A percentile compares a stretch with the other conserved stretches of the same genome.
Conservation (phyloP, 352 stramenopile species). For the Phytophthora vignae region DNA sequence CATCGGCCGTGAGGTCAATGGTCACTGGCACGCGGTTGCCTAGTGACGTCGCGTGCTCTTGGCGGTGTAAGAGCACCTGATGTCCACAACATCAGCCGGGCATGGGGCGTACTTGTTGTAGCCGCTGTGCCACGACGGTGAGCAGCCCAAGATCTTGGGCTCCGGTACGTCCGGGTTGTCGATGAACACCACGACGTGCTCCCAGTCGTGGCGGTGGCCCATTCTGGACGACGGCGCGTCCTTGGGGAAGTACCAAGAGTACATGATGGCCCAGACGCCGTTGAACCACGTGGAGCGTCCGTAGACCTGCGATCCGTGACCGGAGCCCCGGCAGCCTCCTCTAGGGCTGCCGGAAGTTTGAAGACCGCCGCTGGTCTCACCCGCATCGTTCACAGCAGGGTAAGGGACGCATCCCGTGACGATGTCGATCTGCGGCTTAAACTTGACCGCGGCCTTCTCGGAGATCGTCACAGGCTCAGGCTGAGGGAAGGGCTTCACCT, state of each 20-base stretch:
- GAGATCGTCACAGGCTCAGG: constrained; percentile 10
- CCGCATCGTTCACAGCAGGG: constrained; percentile 15
- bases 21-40: too few species aligned
- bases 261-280: too few species aligned
- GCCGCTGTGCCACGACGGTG: constrained; percentile 25
- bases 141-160: not conserved
- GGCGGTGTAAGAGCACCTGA: too few species aligned
- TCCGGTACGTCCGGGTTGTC: not conserved
- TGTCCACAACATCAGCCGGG: too few species aligned
- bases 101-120: constrained; percentile 30
- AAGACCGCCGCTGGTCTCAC: constrained; percentile 14
- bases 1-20: too few species aligned
- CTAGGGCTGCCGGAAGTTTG: constrained; percentile 9
- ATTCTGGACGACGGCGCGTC: constrained; percentile 31
- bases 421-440: constrained; percentile 10
- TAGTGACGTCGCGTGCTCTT: too few species aligned
- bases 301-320: constrained; percentile 31
- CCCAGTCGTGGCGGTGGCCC: not conserved
- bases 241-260: constrained; percentile 56
- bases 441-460: too few species aligned
- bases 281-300: constrained; percentile 29
- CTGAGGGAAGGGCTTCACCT: constrained; percentile 8
- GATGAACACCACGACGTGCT: not conserved
- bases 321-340: constrained; percentile 26
- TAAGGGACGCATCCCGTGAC: constrained; percentile 9